A percentile compares a stretch with the other conserved stretches of the same genome.
phyloP scores from a whole-genome alignment of 495 filamentous ascomycete genomes.

The Cercophora sp. region DNA sequence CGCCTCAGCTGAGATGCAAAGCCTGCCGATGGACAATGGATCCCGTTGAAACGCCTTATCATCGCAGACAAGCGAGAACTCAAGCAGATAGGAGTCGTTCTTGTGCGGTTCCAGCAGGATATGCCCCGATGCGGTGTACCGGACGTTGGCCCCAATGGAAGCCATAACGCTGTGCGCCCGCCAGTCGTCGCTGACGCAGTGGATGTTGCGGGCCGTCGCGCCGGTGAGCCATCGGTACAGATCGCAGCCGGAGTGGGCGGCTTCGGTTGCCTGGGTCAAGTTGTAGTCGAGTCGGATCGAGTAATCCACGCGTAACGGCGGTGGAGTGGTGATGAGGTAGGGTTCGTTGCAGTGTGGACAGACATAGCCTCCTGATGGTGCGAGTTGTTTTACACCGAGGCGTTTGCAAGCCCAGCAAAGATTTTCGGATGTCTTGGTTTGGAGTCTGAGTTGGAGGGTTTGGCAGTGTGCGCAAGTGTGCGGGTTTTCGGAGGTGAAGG shows the following conservation, averaged over 20 bases:
- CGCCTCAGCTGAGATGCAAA: not conserved
- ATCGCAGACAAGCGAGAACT: not conserved
- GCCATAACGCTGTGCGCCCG: not conserved
- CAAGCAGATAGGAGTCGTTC: not conserved
- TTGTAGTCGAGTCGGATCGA: not conserved
- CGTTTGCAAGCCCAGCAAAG: too few species aligned
- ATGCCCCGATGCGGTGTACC: not conserved
- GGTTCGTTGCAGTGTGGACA: too few species aligned
- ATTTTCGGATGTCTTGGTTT: too few species aligned
- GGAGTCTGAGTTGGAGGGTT: too few species aligned
- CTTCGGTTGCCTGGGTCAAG: not conserved
- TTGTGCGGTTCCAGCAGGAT: not conserved
- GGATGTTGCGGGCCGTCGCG: not conserved
- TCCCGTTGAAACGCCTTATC: not conserved
- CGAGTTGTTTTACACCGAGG: too few species aligned
- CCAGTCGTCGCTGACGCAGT: not conserved
- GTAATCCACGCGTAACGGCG: too few species aligned
- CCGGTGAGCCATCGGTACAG: not conserved
- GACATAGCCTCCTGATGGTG: too few species aligned
- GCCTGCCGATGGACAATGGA: not conserved
- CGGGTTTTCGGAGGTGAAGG: too few species aligned
- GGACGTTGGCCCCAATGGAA: not conserved
- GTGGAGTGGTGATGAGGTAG: too few species aligned
- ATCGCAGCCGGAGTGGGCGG: not conserved
- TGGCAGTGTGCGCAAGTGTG: too few species aligned